Conservation (phyloP, 345 rosid genomes). For the Hibiscus trionum region DNA sequence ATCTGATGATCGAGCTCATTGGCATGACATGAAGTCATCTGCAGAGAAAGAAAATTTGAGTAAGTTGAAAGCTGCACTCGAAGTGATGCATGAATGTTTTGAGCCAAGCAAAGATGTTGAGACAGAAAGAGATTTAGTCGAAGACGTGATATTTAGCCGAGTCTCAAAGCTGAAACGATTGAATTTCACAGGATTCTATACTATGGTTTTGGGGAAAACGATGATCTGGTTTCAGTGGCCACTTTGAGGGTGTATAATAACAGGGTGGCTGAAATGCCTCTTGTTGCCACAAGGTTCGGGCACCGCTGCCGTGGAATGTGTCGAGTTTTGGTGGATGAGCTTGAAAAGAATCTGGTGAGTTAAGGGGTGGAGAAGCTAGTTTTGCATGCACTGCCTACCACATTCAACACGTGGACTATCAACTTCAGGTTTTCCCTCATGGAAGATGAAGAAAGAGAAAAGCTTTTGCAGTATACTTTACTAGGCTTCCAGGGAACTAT, state of each 20-base stretch:
- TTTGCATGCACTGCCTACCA: too few relatives aligned
- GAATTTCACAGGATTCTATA: conserved; percentile 53
- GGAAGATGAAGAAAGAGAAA: conserved; percentile 7
- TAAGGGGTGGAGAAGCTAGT: conserved; percentile 41
- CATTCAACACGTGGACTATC: too few relatives aligned
- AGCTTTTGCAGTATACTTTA: conserved; percentile 27
- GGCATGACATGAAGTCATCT: conserved; percentile 8
- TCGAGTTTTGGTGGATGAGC: conserved; percentile 31
- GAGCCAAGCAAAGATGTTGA: too few relatives aligned
- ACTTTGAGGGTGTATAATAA: conserved; percentile 49
- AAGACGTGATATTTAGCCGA: too few relatives aligned
- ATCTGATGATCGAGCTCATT: conserved; percentile 11
- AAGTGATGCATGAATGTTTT: too few relatives aligned
- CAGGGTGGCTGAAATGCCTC: conserved; percentile 50
- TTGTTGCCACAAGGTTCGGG: conserved; percentile 39
- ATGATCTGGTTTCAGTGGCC: conserved; percentile 47
- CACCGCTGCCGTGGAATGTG: conserved; percentile 47
- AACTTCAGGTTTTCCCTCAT: too few relatives aligned
- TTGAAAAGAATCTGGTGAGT: conserved; percentile 42
- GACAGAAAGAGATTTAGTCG: too few relatives aligned
- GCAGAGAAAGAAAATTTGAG: conserved; percentile 34
- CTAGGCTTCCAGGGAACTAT: conserved; percentile 39
- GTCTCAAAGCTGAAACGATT: conserved; percentile 35
- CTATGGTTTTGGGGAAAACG: conserved; percentile 41
- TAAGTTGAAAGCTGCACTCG: too few relatives aligned